Evolutionary conservation across 2,329 filamentous ascomycete genomes (phyloP).

Genomic region (Byssoonygena ceratinophila): DNA sequence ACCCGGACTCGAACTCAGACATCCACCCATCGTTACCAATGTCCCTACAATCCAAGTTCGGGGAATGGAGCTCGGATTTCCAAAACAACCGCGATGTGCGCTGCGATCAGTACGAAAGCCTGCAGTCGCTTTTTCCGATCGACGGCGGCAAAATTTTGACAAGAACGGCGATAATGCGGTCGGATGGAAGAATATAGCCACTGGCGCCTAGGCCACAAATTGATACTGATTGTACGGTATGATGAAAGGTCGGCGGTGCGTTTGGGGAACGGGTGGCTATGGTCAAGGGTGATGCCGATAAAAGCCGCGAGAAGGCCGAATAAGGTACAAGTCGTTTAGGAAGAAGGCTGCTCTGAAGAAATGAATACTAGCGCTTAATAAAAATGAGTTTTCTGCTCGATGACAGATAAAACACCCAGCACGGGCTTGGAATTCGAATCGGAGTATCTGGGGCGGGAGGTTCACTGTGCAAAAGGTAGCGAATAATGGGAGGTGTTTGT

Average conservation of each 20-base stretch:
- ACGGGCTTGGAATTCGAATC: not conserved
- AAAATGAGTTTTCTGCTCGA: not conserved
- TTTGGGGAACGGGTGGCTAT: not conserved
- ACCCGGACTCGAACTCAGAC: slow-evolving; percentile 56
- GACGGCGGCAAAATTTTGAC: not conserved
- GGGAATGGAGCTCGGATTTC: not conserved
- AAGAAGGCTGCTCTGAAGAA: not conserved
- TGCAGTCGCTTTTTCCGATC: not conserved
- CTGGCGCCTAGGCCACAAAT: slow-evolving; percentile 11
- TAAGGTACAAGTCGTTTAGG: not conserved
- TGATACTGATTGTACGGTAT: slow-evolving; percentile 5
- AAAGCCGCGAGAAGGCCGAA: not conserved
- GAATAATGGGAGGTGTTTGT: slow-evolving; percentile 3
- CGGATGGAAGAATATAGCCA: slow-evolving; percentile 12
- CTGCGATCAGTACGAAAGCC: not conserved
- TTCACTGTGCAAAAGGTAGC: not conserved
- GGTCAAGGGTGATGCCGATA: not conserved
- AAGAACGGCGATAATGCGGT: not conserved
- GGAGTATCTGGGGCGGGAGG: not conserved
- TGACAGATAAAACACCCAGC: not conserved
- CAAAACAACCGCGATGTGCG: not conserved
- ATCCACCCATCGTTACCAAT: slow-evolving; percentile 62
- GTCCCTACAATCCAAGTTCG: not conserved
- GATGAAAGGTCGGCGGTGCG: not conserved
- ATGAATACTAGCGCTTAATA: not conserved